These are phyloP conservation scores for Carex parvula DNA, from an alignment of 176 grass and related monocot genomes.

Conservation along the genomic window DNA sequence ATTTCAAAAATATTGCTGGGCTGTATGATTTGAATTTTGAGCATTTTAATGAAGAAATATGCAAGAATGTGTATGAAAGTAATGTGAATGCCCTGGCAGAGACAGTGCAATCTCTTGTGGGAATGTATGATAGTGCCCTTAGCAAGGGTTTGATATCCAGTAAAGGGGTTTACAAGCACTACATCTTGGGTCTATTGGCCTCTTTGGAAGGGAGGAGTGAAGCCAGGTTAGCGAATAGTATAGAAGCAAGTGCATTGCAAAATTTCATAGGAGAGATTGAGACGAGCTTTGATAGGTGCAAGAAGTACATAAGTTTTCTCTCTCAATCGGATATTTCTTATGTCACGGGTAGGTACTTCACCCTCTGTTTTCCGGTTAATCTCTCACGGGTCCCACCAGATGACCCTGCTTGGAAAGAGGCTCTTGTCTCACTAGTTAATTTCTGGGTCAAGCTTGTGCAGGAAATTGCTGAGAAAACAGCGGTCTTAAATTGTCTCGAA, in stretches of 20 bases:
- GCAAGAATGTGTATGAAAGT: conserved; percentile 65
- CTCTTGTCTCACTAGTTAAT: conserved; percentile 43
- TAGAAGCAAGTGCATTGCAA: conserved; percentile 62
- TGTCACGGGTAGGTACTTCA: conserved; percentile 59
- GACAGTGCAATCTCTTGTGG: conserved; percentile 68
- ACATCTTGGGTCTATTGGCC: conserved; percentile 67
- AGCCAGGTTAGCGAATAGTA: conserved; percentile 49
- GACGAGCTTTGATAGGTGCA: conserved; percentile 70
- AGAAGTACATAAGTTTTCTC: conserved; percentile 71
- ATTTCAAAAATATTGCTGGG: conserved; percentile 89
- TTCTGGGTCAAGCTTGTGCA: conserved; percentile 82
- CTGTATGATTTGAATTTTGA: conserved; percentile 96
- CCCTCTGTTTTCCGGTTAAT: conserved; percentile 66
- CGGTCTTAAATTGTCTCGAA: conserved; percentile 53
- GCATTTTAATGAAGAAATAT: conserved; percentile 91
- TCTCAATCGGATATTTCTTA: conserved; percentile 56
- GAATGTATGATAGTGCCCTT: conserved; percentile 61
- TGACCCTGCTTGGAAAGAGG: conserved; percentile 69
- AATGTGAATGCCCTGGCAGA: conserved; percentile 60
- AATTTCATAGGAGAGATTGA: conserved; percentile 64
- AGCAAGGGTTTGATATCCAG: conserved; percentile 74
- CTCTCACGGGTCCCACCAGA: conserved; percentile 47
- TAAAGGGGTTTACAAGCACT: conserved; percentile 87
- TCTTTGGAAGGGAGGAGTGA: conserved; percentile 87
- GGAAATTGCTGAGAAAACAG: conserved; percentile 41